phyloP scores from a whole-genome alignment of 805 yeast genomes.

The Pichia gijzeniarum region DNA sequence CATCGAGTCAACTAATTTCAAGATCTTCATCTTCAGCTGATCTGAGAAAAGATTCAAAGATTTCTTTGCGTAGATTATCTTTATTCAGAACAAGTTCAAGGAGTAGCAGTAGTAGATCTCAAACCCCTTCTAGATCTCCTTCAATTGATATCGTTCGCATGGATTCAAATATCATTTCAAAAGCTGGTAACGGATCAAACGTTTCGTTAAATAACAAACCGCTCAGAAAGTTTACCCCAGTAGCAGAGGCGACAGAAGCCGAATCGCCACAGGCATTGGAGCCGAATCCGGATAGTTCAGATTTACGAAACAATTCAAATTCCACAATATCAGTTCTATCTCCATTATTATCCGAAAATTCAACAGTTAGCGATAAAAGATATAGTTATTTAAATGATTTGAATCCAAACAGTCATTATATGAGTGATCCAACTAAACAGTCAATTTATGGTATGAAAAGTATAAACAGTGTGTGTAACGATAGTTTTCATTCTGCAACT shows the following conservation, averaged over 20 bases:
- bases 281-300: too few species aligned
- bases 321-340: background rate
- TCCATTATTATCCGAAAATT: background rate
- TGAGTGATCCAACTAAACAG: background rate
- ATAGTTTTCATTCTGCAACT: background rate
- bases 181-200: too few species aligned
- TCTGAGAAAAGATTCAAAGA: background rate
- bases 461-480: background rate
- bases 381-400: conserved; percentile 2
- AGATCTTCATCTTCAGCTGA: background rate
- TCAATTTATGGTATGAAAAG: background rate
- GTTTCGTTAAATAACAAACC: too few species aligned
- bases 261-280: background rate
- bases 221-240: conserved; percentile 1
- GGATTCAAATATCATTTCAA: background rate
- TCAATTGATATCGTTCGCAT: conserved; percentile 2
- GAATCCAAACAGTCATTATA: background rate
- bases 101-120: background rate
- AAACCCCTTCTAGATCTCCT: conserved; percentile 3
- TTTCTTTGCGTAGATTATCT: conserved; percentile 3
- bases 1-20: background rate
- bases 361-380: background rate
- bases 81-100: background rate
- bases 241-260: background rate
- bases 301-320: too few species aligned